Evolutionary conservation across 2,329 filamentous ascomycete species (phyloP).

Genomic region (Alternaria incomplexa): DNA sequence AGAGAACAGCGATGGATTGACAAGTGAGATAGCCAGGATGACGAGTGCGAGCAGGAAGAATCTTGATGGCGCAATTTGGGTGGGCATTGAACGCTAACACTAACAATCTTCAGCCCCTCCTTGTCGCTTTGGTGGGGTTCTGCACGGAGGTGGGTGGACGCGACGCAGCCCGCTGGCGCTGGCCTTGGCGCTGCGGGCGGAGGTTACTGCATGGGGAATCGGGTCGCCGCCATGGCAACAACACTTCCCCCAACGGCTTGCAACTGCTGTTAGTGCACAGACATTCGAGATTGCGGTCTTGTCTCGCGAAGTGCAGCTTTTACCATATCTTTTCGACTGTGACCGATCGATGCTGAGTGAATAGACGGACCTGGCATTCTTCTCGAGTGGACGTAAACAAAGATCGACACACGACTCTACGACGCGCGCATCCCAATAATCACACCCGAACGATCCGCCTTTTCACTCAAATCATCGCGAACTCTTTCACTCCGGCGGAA

Average conservation of each 20-base stretch:
- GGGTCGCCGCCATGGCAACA: slow-evolving; percentile 25
- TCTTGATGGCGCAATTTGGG: slow-evolving; percentile 32
- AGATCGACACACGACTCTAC: slow-evolving; percentile 18
- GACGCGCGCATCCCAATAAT: neutral
- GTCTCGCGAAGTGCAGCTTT: neutral
- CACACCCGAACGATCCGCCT: neutral
- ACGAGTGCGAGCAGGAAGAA: slow-evolving; percentile 39
- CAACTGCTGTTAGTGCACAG: neutral
- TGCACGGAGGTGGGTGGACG: slow-evolving; percentile 13
- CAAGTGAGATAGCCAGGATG: slow-evolving; percentile 42
- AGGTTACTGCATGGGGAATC: slow-evolving; percentile 24
- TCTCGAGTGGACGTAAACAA: slow-evolving; percentile 28
- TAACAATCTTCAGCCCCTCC: slow-evolving; percentile 23
- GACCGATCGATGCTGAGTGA: neutral
- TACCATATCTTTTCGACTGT: neutral
- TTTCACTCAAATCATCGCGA: neutral
- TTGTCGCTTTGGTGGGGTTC: slow-evolving; percentile 23
- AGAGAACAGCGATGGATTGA: slow-evolving; percentile 35
- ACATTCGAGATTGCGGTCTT: neutral
- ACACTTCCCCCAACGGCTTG: slow-evolving; percentile 2
- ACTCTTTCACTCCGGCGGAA: neutral
- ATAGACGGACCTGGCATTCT: neutral
- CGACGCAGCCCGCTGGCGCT: neutral
- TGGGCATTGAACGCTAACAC: slow-evolving; percentile 29
- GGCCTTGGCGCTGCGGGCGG: slow-evolving; percentile 23